Evolutionary conservation across 2,329 filamentous ascomycete genomes (phyloP).

Genomic region (Beauveria scarabaeidicola): DNA sequence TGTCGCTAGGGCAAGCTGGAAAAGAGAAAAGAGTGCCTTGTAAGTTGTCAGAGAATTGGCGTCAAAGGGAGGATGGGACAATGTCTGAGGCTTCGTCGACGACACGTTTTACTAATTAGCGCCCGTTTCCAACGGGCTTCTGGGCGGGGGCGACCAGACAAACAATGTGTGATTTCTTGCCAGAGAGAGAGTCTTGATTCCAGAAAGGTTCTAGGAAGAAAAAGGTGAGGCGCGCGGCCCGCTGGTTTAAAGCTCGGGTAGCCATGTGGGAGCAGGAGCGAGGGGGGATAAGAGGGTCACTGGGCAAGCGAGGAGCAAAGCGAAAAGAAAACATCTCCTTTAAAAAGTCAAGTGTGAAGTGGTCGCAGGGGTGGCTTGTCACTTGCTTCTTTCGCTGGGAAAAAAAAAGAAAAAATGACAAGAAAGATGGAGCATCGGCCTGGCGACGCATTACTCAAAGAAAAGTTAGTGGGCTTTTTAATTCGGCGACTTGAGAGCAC

Average conservation of each 20-base stretch:
- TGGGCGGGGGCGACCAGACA: no score
- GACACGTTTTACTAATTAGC: no score
- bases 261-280: neutral
- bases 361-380: neutral
- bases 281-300: no score
- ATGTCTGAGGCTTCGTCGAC: no score
- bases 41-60: no score
- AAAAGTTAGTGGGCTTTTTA: neutral
- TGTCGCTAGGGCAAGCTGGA: neutral
- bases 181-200: neutral
- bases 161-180: neutral
- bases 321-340: neutral
- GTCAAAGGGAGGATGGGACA: no score
- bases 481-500: neutral
- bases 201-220: neutral
- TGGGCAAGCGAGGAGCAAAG: neutral
- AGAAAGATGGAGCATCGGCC: constrained; percentile 8
- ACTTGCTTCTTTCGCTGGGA: neutral
- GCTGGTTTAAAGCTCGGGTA: neutral
- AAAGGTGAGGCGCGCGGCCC: neutral
- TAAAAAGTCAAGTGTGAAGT: neutral
- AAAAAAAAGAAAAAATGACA: neutral
- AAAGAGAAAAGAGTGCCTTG: neutral
- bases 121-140: no score
- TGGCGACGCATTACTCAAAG: no score